Evolutionary conservation across 225 moss, liverwort and hornwort genomes (phyloP), one percentile per base, ranked within the genome.

Genomic region (Bryum argenteum): DNA sequence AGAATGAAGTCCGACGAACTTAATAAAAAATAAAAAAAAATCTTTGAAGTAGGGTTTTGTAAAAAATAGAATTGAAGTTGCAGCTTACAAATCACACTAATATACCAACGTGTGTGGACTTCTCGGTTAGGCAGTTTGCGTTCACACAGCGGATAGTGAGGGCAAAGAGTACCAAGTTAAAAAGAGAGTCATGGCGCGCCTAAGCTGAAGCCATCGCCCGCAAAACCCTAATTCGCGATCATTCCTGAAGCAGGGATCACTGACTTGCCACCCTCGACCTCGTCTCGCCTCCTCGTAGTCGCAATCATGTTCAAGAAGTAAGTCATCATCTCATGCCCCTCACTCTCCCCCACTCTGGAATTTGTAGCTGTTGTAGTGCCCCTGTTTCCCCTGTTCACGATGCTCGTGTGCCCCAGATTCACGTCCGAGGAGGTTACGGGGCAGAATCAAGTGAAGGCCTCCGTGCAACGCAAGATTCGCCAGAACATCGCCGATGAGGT

Each of bases 401-500:
- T 54, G 53, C 12, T 3, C 16, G 47, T 47, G 5, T 75, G 39
- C 47, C 28, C n/a, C 67, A 92, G 92, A 67, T 93, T 97, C 76
- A 82, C 96, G 6, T 84, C 96, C 63, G 96, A 97, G 82, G 96
- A 97, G 83, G 90, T 97, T 38, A 90, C 91, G 68, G 96, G 90
- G 37, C 96, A 93, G 81, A 97, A 93, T 62, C 97, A 97, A 84
- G 94, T 94, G 13, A 97, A 94, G 80, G 97, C 97, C 8, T 92
- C 97, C 21, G 94, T 97, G 71, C 94, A 97, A 71, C 83, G 97
- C 14, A 97, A 88, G 79, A 92, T 97, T 75, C 90, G 97, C 9
- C 92, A 91, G 59, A 90, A 88, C 71, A 97, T 97, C 9, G 90
- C 93, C 44, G 96, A 97, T 47, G 96, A 97, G 95, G 95, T 93